These are phyloP conservation scores for Leptographium wingfieldii DNA, from an alignment of 2,329 filamentous ascomycete genomes.

Conservation along the genomic window DNA sequence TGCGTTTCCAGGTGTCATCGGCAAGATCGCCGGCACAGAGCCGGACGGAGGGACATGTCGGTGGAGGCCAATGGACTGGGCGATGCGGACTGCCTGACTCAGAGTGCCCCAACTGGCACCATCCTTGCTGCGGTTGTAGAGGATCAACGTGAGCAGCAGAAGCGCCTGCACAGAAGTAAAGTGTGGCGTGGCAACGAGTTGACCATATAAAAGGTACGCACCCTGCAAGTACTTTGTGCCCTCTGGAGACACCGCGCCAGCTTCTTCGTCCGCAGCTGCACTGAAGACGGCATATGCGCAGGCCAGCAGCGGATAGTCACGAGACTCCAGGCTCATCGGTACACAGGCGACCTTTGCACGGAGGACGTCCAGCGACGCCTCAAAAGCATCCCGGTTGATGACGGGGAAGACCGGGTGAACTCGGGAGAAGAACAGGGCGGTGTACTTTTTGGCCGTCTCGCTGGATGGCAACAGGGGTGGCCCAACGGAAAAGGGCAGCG, in stretches of 20 bases:
- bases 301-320: neutral
- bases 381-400: neutral
- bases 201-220: neutral
- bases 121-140: conserved; percentile 8
- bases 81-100: conserved; percentile 4
- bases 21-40: neutral
- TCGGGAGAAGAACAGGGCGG: neutral
- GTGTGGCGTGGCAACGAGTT: conserved; percentile 1
- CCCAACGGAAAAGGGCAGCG: neutral
- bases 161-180: conserved; percentile 2
- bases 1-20: neutral
- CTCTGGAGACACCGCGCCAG: neutral
- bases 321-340: neutral
- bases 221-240: neutral
- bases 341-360: neutral
- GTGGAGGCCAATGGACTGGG: conserved; percentile 5
- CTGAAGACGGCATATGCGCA: conserved; percentile 3
- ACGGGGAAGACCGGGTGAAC: neutral
- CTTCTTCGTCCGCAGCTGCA: conserved; percentile 3
- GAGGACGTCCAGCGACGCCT: neutral
- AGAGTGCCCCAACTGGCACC: conserved; percentile 6
- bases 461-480: neutral
- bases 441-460: neutral
- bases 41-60: neutral
- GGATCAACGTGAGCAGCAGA: conserved; percentile 2